A percentile compares a stretch with the other conserved stretches of the same genome.
phyloP scores from a whole-genome alignment of 345 rosid species.

The Litchi chinensis region DNA sequence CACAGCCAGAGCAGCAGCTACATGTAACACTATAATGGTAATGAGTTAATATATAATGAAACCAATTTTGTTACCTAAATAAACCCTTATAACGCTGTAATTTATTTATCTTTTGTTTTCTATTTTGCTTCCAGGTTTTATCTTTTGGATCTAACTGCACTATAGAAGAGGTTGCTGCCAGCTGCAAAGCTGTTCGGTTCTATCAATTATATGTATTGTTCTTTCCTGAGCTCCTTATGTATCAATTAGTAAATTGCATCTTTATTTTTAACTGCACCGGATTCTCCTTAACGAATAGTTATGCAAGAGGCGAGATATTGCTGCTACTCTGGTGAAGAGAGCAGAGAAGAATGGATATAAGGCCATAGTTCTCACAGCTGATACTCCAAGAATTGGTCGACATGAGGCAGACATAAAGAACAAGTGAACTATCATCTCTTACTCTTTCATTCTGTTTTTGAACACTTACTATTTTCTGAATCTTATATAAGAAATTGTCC shows the following conservation, averaged over 20 bases:
- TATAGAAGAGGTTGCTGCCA: slow-evolving; percentile 85
- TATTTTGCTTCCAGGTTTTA: slow-evolving; percentile 46
- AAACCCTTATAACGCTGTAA: not conserved
- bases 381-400: slow-evolving; percentile 80
- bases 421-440: slow-evolving; percentile 43
- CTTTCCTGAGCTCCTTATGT: slow-evolving; percentile 12
- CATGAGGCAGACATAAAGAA: slow-evolving; percentile 91
- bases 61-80: not conserved
- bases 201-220: slow-evolving; percentile 66
- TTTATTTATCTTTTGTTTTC: not conserved
- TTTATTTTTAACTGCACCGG: not conserved
- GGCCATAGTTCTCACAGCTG: slow-evolving; percentile 84
- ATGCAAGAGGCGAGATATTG: slow-evolving; percentile 56
- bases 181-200: slow-evolving; percentile 78
- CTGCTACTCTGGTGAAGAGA: slow-evolving; percentile 65
- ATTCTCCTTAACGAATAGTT: slow-evolving; percentile 37
- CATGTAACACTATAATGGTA: slow-evolving; percentile 84
- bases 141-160: slow-evolving; percentile 62
- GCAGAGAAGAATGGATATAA: slow-evolving; percentile 82
- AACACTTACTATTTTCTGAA: too few species aligned
- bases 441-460: slow-evolving; percentile 10
- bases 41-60: not conserved
- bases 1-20: slow-evolving; percentile 91
- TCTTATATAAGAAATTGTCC: slow-evolving; percentile 25
- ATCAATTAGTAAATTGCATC: not conserved